Conservation (phyloP, 2,329 filamentous ascomycete species). For the Aspergillus fumigatiaffinis region DNA sequence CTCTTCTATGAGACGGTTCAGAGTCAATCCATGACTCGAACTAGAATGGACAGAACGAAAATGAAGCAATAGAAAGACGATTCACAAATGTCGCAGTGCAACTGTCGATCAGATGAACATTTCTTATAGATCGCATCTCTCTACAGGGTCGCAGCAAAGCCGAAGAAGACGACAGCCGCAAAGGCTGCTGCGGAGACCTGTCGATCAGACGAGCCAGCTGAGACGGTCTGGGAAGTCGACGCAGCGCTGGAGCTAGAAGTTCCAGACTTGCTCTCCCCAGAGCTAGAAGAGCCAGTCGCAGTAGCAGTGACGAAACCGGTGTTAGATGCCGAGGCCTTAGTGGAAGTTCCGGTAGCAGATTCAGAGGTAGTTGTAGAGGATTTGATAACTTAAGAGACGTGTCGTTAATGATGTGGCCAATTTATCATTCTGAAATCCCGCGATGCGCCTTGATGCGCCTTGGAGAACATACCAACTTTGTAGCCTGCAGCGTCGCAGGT, state of each 20-base stretch:
- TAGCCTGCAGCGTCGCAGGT: conserved; percentile 39
- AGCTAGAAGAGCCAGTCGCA: conserved; percentile 11
- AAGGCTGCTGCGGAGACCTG: conserved; percentile 35
- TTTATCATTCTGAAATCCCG: neutral
- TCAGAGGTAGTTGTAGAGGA: conserved; percentile 10
- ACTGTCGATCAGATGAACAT: neutral
- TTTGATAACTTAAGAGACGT: conserved; percentile 6
- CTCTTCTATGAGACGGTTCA: neutral
- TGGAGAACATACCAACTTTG: conserved; percentile 33
- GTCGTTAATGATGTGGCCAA: conserved; percentile 2
- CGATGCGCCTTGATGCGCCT: neutral
- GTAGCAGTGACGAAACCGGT: conserved; percentile 10
- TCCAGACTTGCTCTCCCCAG: conserved; percentile 10
- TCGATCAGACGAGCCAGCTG: conserved; percentile 27
- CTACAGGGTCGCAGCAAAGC: conserved; percentile 38
- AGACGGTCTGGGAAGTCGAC: conserved; percentile 18
- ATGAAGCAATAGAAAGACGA: neutral
- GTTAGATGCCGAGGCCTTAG: conserved; percentile 5
- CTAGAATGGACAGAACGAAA: neutral
- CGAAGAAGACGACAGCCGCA: conserved; percentile 39
- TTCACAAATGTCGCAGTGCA: neutral
- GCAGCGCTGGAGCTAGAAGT: conserved; percentile 17
- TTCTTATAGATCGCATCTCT: neutral
- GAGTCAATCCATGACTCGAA: neutral
- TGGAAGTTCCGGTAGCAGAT: conserved; percentile 23